Percentiles rank a stretch among this genome's conserved stretches.
phyloP scores from a whole-genome alignment of 1,284 basidiomycete species.

The Clitocybe nebularis region DNA sequence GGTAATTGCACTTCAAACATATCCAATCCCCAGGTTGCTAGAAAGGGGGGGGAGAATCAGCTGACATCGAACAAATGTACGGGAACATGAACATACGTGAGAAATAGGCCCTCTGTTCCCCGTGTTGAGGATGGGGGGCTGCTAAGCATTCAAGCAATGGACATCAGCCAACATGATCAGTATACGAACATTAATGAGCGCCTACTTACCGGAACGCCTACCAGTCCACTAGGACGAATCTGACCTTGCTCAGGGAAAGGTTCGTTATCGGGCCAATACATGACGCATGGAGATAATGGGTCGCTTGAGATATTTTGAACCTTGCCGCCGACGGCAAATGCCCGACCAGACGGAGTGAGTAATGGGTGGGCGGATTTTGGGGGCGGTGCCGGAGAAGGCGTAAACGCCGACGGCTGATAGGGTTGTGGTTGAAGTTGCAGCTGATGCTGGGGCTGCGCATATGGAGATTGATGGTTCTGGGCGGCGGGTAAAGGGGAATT shows the following conservation, averaged over 20 bases:
- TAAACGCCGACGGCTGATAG: constrained; percentile 14
- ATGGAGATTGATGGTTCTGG: constrained; percentile 16
- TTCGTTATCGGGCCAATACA: constrained; percentile 87
- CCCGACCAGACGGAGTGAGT: constrained; percentile 73
- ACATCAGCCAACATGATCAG: constrained; percentile 9
- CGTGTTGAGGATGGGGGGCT: constrained; percentile 84
- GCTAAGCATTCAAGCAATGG: constrained; percentile 33
- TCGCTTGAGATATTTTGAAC: constrained; percentile 74
- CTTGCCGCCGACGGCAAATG: constrained; percentile 67
- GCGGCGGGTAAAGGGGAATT: constrained; percentile 17
- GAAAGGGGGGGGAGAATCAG: constrained; percentile 18
- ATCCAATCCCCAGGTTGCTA: constrained; percentile 92
- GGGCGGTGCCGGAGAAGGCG: constrained; percentile 11
- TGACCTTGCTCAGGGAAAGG: constrained; percentile 72
- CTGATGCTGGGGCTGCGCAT: constrained; percentile 15
- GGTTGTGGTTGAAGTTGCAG: constrained; percentile 12
- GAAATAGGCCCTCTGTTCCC: constrained; percentile 83
- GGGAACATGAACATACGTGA: constrained; percentile 34
- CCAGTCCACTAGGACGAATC: constrained; percentile 56
- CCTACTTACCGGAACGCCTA: constrained; percentile 55
- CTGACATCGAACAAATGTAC: constrained; percentile 5
- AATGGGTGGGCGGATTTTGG: constrained; percentile 49
- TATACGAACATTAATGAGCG: constrained; percentile 11
- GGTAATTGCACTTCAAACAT: constrained; percentile 77
- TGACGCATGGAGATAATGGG: constrained; percentile 65